Percentiles rank a stretch among this genome's conserved stretches.
These are phyloP conservation scores for Kazachstania kunashirensis DNA, from an alignment of 805 yeast genomes.

Conservation along the genomic window DNA sequence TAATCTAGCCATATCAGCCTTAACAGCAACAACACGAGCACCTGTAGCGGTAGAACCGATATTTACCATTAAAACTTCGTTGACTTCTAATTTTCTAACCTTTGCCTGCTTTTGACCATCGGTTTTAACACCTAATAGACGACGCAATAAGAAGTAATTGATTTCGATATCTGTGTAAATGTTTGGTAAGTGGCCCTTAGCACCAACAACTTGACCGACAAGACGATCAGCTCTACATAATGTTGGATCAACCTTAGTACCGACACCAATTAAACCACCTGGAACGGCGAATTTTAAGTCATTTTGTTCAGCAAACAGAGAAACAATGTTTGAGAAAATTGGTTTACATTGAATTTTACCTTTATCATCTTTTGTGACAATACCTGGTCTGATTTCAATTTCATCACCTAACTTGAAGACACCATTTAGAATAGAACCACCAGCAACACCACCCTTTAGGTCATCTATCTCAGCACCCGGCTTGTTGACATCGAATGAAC, in stretches of 20 bases:
- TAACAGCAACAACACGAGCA: conserved; percentile 95
- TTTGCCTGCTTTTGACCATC: conserved; percentile 96
- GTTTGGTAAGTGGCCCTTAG: conserved; percentile 90
- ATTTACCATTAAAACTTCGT: conserved; percentile 97
- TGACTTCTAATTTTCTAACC: conserved; percentile 86
- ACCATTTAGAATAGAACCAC: conserved; percentile 96
- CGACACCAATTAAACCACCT: conserved; percentile 99
- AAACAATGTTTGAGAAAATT: conserved; percentile 85
- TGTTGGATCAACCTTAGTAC: conserved; percentile 98
- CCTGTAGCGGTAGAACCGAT: conserved; percentile 99
- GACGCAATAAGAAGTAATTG: conserved; percentile 90
- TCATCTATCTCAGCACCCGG: conserved; percentile 98
- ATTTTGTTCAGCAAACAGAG: conserved; percentile 94
- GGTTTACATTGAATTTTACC: conserved; percentile 90
- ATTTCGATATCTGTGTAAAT: conserved; percentile 96
- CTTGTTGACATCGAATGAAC: conserved; percentile 97
- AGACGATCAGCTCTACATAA: conserved; percentile 98
- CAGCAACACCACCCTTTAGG: conserved; percentile 99
- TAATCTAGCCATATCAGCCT: conserved; percentile 98
- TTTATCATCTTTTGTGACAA: conserved; percentile 87
- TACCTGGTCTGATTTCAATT: conserved; percentile 98
- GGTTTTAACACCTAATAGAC: conserved; percentile 95
- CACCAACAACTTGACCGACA: conserved; percentile 98
- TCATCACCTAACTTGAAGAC: conserved; percentile 96
- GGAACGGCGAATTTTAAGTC: conserved; percentile 98